phyloP scores from a whole-genome alignment of 176 grass and related monocot genomes.

The Eleusine coracana region DNA sequence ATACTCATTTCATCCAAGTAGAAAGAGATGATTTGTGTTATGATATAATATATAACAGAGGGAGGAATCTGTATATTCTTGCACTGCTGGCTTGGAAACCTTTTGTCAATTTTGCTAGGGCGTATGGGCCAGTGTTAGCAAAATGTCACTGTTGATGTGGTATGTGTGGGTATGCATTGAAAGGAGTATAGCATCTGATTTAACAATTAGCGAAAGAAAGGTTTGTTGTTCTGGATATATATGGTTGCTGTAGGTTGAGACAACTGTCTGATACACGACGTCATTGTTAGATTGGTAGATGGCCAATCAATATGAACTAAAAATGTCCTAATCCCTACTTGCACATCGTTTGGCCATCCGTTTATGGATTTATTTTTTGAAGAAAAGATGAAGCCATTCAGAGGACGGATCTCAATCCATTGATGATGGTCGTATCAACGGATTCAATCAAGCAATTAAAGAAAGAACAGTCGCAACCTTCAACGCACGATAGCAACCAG shows the following conservation, averaged over 20 bases:
- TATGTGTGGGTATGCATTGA: neutral
- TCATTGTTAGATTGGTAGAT: neutral
- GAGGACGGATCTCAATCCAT: neutral
- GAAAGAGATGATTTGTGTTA: conserved; percentile 11
- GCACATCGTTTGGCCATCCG: no score
- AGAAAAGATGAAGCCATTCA: neutral
- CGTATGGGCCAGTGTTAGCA: neutral
- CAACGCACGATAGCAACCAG: neutral
- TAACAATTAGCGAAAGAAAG: neutral
- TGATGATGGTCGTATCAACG: no score
- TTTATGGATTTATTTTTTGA: no score
- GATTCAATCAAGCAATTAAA: neutral
- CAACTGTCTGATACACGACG: neutral
- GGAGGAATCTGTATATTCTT: neutral
- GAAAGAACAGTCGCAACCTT: neutral
- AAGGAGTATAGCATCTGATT: neutral
- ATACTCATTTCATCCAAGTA: neutral
- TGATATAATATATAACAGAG: conserved; percentile 22
- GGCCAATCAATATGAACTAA: neutral
- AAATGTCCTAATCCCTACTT: no score
- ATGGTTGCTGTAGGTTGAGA: no score
- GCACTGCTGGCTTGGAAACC: neutral
- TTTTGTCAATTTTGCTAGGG: neutral
- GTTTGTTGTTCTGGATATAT: neutral
- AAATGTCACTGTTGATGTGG: neutral